Percentiles rank a stretch among this genome's conserved stretches.
Evolutionary conservation across 2,329 filamentous ascomycete genomes (phyloP).

Genomic region (Aspergillus pseudoviridinutans): DNA sequence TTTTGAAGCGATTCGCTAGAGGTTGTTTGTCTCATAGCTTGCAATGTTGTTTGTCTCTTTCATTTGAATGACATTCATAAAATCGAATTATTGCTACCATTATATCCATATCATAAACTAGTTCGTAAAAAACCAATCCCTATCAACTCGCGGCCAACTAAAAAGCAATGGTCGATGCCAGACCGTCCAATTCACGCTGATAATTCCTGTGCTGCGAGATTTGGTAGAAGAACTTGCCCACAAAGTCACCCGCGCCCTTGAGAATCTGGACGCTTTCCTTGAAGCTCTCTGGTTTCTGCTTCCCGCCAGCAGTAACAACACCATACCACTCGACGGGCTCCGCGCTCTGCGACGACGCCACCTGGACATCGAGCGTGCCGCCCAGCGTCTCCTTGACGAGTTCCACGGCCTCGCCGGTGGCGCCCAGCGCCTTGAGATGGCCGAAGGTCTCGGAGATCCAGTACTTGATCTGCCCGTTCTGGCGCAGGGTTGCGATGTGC

Average conservation of each 20-base stretch:
- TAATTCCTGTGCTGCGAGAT: slow-evolving; percentile 72
- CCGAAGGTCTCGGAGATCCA: slow-evolving; percentile 76
- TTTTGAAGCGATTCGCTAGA: neutral
- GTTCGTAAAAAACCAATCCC: neutral
- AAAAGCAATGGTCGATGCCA: slow-evolving; percentile 65
- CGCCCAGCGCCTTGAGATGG: slow-evolving; percentile 49
- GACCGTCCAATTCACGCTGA: slow-evolving; percentile 67
- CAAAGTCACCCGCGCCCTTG: slow-evolving; percentile 65
- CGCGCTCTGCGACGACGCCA: slow-evolving; percentile 46
- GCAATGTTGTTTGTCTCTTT: neutral
- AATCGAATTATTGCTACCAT: neutral
- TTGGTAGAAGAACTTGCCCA: slow-evolving; percentile 65
- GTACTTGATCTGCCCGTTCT: slow-evolving; percentile 69
- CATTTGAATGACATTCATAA: neutral
- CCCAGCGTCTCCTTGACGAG: slow-evolving; percentile 52
- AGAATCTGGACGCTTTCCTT: slow-evolving; percentile 60
- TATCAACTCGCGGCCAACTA: slow-evolving; percentile 35
- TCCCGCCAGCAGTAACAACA: slow-evolving; percentile 63
- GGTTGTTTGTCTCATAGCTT: neutral
- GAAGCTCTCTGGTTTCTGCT: slow-evolving; percentile 53
- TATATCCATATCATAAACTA: neutral
- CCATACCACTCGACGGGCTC: slow-evolving; percentile 66
- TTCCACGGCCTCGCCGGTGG: slow-evolving; percentile 66
- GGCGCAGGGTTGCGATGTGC: slow-evolving; percentile 57
- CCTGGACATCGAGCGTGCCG: slow-evolving; percentile 45